Evolutionary conservation across 139 green algal genomes (phyloP), one percentile per base, ranked within the genome.

Genomic region (Coelastrella sp.): DNA sequence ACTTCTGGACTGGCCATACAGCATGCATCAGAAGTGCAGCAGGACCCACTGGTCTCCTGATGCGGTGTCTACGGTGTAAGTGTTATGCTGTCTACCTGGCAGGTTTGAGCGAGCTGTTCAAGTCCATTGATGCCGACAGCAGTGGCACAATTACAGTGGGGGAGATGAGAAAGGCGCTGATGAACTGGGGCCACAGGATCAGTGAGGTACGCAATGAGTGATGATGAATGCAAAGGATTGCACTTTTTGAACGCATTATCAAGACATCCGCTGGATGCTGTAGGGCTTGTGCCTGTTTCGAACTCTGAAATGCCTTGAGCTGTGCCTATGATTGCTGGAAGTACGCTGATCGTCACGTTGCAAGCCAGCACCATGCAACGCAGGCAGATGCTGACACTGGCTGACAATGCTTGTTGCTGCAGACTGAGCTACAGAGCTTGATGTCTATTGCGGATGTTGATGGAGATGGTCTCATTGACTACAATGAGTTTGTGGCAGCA

Each of bases 381-480:
- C n/a, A n/a, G n/a, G n/a, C n/a, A n/a, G n/a, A n/a, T n/a, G n/a
- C n/a, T n/a, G n/a, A n/a, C n/a, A n/a, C n/a, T n/a, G n/a, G n/a
- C n/a, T n/a, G n/a, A n/a, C n/a, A n/a, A n/a, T n/a, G n/a, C n/a
- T n/a, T n/a, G n/a, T n/a, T n/a, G n/a, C 62, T 32, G 62, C 83
- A 86, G 85, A 71, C 71, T 94, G 98, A 92, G 50, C 97, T 87
- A 62, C 80, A 76, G 43, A 71, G 93, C 19, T 90, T 99, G 15
- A 91, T 99, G 88, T 76, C 85, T 3, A 85, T 93, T 51, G 93
- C 96, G 23, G 96, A 98, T 85, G 89, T 95, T 69, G 94, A 98
- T 83, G 92, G 89, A 17, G 93, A 92, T 74, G 95, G 96, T 48
- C 83, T 91, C 15, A 98, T 99, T 73, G 96, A 98, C 86, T 99